Percentiles rank a stretch among this genome's conserved stretches.
These are phyloP conservation scores for Botryotinia calthae DNA, from an alignment of 2,329 filamentous ascomycete species.

Conservation along the genomic window DNA sequence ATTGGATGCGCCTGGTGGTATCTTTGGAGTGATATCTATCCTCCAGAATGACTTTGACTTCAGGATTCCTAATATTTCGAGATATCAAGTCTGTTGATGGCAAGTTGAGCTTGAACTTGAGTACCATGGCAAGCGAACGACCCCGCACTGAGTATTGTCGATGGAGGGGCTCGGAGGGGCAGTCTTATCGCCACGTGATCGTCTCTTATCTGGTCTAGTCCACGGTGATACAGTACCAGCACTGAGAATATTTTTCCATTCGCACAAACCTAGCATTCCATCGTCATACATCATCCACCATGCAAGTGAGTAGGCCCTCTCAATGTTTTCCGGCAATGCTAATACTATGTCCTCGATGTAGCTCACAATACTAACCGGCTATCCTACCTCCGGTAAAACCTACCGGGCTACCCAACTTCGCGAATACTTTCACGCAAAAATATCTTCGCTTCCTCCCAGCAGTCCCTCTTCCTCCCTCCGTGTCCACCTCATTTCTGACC, in stretches of 20 bases:
- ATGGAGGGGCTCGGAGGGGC: constrained; percentile 1
- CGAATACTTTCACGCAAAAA: constrained; percentile 60
- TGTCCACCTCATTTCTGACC: constrained; percentile 72
- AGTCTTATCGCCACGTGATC: constrained; percentile 4
- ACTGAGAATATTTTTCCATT: constrained; percentile 13
- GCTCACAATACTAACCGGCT: constrained; percentile 66
- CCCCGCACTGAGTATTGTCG: neutral
- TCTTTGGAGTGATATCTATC: too few relatives aligned
- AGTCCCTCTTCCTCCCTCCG: constrained; percentile 48
- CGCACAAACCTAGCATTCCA: neutral
- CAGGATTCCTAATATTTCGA: neutral
- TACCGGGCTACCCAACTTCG: constrained; percentile 65
- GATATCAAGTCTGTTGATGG: neutral
- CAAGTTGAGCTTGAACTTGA: neutral
- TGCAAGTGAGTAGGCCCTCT: constrained; percentile 11
- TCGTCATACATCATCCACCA: constrained; percentile 8
- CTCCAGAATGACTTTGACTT: neutral
- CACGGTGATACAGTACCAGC: neutral
- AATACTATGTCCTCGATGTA: constrained; percentile 35
- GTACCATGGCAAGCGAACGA: neutral
- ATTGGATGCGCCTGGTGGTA: neutral
- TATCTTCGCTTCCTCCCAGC: constrained; percentile 37
- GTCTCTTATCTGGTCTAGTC: neutral
- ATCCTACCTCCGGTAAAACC: constrained; percentile 68
- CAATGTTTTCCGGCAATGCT: neutral